Evolutionary conservation across 257 asterid genomes (phyloP).

Genomic region (Capsicum pubescens): DNA sequence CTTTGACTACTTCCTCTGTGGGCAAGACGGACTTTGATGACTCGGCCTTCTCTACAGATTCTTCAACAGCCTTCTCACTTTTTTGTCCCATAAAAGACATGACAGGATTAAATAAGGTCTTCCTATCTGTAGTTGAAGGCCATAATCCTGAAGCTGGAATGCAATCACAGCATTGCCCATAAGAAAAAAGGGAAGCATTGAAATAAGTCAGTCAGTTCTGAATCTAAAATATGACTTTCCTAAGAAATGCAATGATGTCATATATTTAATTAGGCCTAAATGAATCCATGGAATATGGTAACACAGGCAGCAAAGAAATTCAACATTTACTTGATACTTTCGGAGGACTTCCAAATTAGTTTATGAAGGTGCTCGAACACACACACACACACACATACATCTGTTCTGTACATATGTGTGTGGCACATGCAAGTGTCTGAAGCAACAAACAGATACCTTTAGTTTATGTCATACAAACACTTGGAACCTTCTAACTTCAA

Average conservation of each 20-base stretch:
- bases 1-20: conserved; percentile 42
- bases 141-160: conserved; percentile 71
- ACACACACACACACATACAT: not conserved
- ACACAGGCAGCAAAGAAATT: not conserved
- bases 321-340: not conserved
- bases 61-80: conserved; percentile 52
- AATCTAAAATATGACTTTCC: not conserved
- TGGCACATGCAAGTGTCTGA: not conserved
- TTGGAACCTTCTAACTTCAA: not conserved
- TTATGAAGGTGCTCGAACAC: not conserved
- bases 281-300: not conserved
- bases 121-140: conserved; percentile 72
- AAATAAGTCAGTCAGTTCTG: conserved; percentile 12
- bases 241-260: conserved; percentile 6
- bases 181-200: conserved; percentile 27
- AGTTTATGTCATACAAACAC: not conserved
- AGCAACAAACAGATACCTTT: not conserved
- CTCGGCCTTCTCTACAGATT: conserved; percentile 48
- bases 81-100: conserved; percentile 78
- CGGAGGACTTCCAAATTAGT: not conserved
- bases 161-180: conserved; percentile 26
- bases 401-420: not conserved
- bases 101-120: conserved; percentile 71
- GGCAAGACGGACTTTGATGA: conserved; percentile 45
- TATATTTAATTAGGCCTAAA: conserved; percentile 33